Percentiles rank a stretch among this genome's conserved stretches.
Conservation (phyloP, 1,139 yeast species). For the Yamadazyma epiphylla region DNA sequence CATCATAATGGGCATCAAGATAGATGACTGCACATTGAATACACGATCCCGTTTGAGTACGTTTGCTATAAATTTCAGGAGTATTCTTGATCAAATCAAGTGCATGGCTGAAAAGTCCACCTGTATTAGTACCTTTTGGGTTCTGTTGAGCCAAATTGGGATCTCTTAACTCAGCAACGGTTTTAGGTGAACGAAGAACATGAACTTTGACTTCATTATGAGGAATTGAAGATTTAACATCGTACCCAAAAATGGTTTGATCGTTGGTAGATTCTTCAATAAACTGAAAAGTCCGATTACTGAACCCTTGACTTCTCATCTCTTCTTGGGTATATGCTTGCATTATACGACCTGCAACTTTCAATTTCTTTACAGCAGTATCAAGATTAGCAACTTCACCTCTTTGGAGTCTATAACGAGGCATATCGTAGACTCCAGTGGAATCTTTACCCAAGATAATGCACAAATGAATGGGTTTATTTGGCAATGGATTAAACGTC, state of each 20-base stretch:
- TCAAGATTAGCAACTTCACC: slow-evolving; percentile 70
- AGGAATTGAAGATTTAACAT: slow-evolving; percentile 27
- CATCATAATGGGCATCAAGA: slow-evolving; percentile 84
- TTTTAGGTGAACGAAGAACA: slow-evolving; percentile 60
- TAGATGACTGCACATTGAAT: slow-evolving; percentile 83
- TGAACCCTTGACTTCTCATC: slow-evolving; percentile 76
- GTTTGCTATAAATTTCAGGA: slow-evolving; percentile 24
- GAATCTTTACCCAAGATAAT: slow-evolving; percentile 77
- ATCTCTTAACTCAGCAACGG: slow-evolving; percentile 70
- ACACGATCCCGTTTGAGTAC: slow-evolving; percentile 29
- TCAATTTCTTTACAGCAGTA: slow-evolving; percentile 70
- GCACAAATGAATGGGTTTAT: slow-evolving; percentile 81
- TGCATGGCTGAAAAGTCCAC: slow-evolving; percentile 77
- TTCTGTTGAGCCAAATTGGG: slow-evolving; percentile 88
- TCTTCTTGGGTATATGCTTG: slow-evolving; percentile 93
- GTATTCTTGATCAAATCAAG: slow-evolving; percentile 55
- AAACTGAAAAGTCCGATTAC: slow-evolving; percentile 75
- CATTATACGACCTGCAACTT: slow-evolving; percentile 87
- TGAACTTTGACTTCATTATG: slow-evolving; percentile 77
- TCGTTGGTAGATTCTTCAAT: slow-evolving; percentile 53
- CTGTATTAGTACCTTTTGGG: slow-evolving; percentile 62
- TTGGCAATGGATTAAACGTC: slow-evolving; percentile 54
- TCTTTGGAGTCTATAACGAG: slow-evolving; percentile 44
- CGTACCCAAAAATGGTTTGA: slow-evolving; percentile 36
- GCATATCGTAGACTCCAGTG: slow-evolving; percentile 69